Evolutionary conservation across 805 yeast species (phyloP).

Genomic region (Saccharomycodes ludwigii): DNA sequence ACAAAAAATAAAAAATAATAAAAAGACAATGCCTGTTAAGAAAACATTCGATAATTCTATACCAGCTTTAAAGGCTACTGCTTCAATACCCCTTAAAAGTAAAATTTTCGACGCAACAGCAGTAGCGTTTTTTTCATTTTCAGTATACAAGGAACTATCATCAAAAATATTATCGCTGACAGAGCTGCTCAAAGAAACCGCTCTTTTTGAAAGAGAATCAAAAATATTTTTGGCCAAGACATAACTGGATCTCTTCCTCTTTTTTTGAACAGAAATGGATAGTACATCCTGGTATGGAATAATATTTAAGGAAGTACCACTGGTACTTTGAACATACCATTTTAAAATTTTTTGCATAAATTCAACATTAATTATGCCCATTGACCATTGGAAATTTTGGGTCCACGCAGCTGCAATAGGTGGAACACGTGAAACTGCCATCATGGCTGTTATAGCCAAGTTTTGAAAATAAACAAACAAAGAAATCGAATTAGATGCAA

Average conservation of each 20-base stretch:
- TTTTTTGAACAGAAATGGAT: conserved; percentile 79
- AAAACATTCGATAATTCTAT: conserved; percentile 82
- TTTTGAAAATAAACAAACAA: conserved; percentile 89
- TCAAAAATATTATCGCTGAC: conserved; percentile 39
- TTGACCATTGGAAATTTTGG: conserved; percentile 91
- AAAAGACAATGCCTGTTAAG: conserved; percentile 76
- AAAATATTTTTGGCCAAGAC: too few relatives aligned
- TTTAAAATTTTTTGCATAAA: conserved; percentile 76
- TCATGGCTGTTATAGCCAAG: conserved; percentile 84
- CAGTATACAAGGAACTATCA: conserved; percentile 46
- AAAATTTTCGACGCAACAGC: conserved; percentile 55
- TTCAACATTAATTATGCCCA: conserved; percentile 69
- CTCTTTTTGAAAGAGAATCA: conserved; percentile 7
- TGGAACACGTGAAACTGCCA: conserved; percentile 86
- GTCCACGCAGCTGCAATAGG: conserved; percentile 98
- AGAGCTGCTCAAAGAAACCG: conserved; percentile 20
- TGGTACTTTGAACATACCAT: conserved; percentile 95
- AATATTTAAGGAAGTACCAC: conserved; percentile 75
- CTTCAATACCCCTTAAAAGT: conserved; percentile 79
- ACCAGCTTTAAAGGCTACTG: conserved; percentile 74
- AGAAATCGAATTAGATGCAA: conserved; percentile 91
- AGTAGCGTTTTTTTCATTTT: conserved; percentile 50
- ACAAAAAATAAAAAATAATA: conserved; percentile 62
- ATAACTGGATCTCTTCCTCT: conserved; percentile 12
- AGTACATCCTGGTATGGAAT: conserved; percentile 48